Percentiles rank a stretch among this genome's conserved stretches.
These are phyloP conservation scores for Streptanthus diversifolius DNA, from an alignment of 345 rosid genomes.

Conservation along the genomic window DNA sequence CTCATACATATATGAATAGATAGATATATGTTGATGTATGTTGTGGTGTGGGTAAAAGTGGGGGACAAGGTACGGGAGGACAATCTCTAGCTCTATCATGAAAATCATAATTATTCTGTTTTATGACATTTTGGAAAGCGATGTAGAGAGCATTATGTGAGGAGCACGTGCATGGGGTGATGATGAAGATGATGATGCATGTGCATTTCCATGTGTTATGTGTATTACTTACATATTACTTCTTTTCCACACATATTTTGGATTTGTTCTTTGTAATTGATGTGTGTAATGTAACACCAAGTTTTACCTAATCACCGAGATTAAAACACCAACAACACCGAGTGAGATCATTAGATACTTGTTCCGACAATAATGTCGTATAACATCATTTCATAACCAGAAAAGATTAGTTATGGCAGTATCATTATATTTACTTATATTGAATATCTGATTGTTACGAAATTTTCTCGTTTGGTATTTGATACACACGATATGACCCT, in stretches of 20 bases:
- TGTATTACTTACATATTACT: not conserved
- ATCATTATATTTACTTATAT: not conserved
- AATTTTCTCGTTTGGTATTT: not conserved
- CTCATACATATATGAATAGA: not conserved
- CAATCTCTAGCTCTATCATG: slow-evolving; percentile 26
- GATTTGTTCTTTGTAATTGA: not conserved
- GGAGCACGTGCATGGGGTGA: slow-evolving; percentile 33
- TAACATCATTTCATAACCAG: not conserved
- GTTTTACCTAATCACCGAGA: not conserved
- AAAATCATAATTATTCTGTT: slow-evolving; percentile 29
- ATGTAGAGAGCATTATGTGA: slow-evolving; percentile 27
- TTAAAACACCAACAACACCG: not conserved
- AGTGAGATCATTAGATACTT: not conserved
- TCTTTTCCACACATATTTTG: not conserved
- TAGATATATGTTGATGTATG: not conserved
- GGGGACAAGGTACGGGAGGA: slow-evolving; percentile 21
- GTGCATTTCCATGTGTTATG: slow-evolving; percentile 29
- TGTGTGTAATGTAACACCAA: not conserved
- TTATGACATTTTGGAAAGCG: slow-evolving; percentile 28
- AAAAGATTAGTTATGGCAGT: not conserved
- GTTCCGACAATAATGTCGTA: not conserved
- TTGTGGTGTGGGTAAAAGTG: slow-evolving; percentile 8
- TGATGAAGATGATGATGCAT: slow-evolving; percentile 25
- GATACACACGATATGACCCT: not conserved
- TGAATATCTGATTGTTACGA: not conserved